phyloP scores from a whole-genome alignment of 495 filamentous ascomycete genomes.

The Antarctomyces pellizariae region DNA sequence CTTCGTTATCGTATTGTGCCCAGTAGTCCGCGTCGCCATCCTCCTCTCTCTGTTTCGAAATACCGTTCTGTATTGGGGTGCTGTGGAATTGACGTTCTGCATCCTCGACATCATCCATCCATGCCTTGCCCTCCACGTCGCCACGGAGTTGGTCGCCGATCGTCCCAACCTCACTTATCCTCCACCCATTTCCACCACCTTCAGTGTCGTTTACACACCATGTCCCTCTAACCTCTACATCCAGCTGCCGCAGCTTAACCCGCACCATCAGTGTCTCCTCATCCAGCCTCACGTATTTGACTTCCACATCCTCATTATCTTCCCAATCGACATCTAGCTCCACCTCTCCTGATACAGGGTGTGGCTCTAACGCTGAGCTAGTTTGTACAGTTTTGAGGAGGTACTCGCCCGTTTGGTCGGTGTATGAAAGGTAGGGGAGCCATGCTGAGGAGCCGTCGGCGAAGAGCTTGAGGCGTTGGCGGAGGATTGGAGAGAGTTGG shows the following conservation, averaged over 20 bases:
- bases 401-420: slow-evolving; percentile 36
- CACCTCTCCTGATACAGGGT: slow-evolving; percentile 81
- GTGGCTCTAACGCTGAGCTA: slow-evolving; percentile 56
- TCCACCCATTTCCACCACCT: slow-evolving; percentile 53
- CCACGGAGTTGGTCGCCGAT: no score
- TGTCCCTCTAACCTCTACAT: slow-evolving; percentile 26
- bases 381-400: slow-evolving; percentile 40
- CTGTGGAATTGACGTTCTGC: slow-evolving; percentile 1
- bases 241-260: slow-evolving; percentile 29
- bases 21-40: slow-evolving; percentile 87
- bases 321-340: slow-evolving; percentile 39
- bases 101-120: not conserved
- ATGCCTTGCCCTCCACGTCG: slow-evolving; percentile 6
- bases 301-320: slow-evolving; percentile 31
- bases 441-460: slow-evolving; percentile 48
- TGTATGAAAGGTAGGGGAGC: slow-evolving; percentile 80
- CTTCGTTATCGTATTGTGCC: slow-evolving; percentile 79
- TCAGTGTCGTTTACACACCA: slow-evolving; percentile 35
- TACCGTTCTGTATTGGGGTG: not conserved
- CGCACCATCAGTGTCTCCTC: slow-evolving; percentile 64
- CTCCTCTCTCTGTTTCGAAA: slow-evolving; percentile 30
- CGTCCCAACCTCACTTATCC: slow-evolving; percentile 54
- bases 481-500: slow-evolving; percentile 72
- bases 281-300: slow-evolving; percentile 53
- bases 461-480: slow-evolving; percentile 66